These are phyloP conservation scores for Aeschynomene evenia DNA, from an alignment of 306 rosid species.

Conservation along the genomic window DNA sequence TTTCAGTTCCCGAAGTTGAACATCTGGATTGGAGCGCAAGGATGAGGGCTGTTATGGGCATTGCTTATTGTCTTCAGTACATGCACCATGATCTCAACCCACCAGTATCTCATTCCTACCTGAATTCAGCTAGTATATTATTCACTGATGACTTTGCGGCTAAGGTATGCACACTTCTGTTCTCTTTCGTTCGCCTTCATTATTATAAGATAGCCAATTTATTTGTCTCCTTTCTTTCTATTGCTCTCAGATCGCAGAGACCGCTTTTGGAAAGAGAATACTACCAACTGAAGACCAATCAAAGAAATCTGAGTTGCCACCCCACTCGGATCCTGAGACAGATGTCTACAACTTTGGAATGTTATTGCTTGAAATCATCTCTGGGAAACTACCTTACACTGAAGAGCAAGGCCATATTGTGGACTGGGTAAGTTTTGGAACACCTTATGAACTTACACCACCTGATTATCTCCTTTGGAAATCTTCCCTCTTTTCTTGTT, in stretches of 20 bases:
- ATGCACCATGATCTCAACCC: conserved; percentile 97
- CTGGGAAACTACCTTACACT: conserved; percentile 70
- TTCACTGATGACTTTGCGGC: conserved; percentile 95
- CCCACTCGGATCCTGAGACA: conserved; percentile 64
- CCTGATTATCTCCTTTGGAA: not conserved
- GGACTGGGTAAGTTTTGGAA: conserved; percentile 64
- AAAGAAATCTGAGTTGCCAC: conserved; percentile 58
- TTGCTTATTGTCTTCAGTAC: conserved; percentile 84
- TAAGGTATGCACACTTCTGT: conserved; percentile 51
- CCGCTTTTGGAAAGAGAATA: conserved; percentile 41
- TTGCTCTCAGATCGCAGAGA: conserved; percentile 60
- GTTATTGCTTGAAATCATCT: conserved; percentile 74
- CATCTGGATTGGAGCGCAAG: conserved; percentile 88
- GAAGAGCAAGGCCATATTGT: conserved; percentile 66
- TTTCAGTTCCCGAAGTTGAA: conserved; percentile 76
- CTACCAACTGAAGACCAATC: conserved; percentile 41
- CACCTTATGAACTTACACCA: not conserved
- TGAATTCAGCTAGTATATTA: conserved; percentile 53
- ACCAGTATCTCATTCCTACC: conserved; percentile 68
- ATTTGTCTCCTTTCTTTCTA: conserved; percentile 12
- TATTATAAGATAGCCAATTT: conserved; percentile 1
- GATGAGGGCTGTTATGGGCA: conserved; percentile 84
- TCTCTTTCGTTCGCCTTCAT: not conserved
- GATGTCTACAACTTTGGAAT: conserved; percentile 71
- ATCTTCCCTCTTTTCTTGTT: not conserved